Evolutionary conservation across 2,329 filamentous ascomycete genomes (phyloP), one percentile per base, ranked within the genome.

Genomic region (Colletotrichum noveboracense): DNA sequence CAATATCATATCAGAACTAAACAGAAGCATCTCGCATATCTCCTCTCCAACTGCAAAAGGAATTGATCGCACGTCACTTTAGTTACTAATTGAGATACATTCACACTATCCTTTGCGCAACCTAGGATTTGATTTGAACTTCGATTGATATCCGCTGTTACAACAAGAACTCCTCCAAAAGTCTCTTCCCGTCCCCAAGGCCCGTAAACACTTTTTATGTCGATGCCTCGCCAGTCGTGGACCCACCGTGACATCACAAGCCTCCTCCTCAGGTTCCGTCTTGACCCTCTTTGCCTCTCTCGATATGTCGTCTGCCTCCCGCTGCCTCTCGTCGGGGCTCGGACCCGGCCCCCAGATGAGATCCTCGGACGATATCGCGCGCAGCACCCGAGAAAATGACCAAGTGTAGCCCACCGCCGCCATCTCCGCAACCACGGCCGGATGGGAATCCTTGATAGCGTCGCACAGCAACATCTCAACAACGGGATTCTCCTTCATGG

Each of bases 21-120:
- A n/a, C n/a, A n/a, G n/a, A n/a, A n/a, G n/a, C n/a, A n/a, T n/a
- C n/a, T n/a, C n/a, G n/a, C n/a, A n/a, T n/a, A n/a, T n/a, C n/a
- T n/a, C n/a, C n/a, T n/a, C n/a, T n/a, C n/a, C n/a, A n/a, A n/a
- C n/a, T n/a, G n/a, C n/a, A n/a, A n/a, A n/a, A n/a, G n/a, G n/a
- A n/a, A n/a, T n/a, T n/a, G n/a, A n/a, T n/a, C 5, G 0, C 1
- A 43, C 18, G 0, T n/a, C 8, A 43, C 0, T 6, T 43, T 0
- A 10, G 5, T 4, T 12, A 43, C 18, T 6, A n/a, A n/a, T 7
- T 36, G 3, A 36, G 34, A 14, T 6, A 36, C 13, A 2, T 36
- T 36, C 34, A 36, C 6, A 36, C 0, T 7, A 36, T 5, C 3
- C 34, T 43, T 43, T 10, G 38, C 16, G 38, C 8, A 43, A n/a